phyloP scores from a whole-genome alignment of 352 stramenopile genomes.

The Globisporangium solare region DNA sequence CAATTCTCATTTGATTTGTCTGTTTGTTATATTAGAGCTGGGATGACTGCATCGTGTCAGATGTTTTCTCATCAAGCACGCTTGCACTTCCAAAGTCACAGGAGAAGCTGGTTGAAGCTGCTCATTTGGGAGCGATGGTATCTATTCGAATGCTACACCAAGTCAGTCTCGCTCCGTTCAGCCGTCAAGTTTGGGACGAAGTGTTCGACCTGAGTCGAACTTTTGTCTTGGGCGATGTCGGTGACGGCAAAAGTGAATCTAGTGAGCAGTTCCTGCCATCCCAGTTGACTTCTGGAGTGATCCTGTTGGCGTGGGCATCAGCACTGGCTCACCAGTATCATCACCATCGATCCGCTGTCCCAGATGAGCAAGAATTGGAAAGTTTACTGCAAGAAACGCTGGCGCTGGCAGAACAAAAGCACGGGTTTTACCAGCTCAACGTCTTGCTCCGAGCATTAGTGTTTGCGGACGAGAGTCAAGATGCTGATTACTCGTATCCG shows the following conservation, averaged over 20 bases:
- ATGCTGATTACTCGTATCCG: constrained; percentile 14
- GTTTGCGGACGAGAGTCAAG: constrained; percentile 23
- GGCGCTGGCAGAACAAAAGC: constrained; percentile 28
- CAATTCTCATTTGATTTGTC: neutral
- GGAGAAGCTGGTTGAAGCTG: constrained; percentile 14
- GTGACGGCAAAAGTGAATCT: constrained; percentile 8
- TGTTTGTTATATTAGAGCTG: constrained; percentile 15
- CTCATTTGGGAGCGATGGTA: constrained; percentile 32
- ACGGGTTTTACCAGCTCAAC: constrained; percentile 58
- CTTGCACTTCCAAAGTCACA: constrained; percentile 18
- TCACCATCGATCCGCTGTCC: constrained; percentile 5
- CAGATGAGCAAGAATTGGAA: constrained; percentile 20
- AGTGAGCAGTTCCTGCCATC: constrained; percentile 19
- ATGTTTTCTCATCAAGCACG: constrained; percentile 23
- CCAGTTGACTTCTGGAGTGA: constrained; percentile 22
- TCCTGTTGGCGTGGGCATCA: constrained; percentile 49
- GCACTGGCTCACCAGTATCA: constrained; percentile 43
- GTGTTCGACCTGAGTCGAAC: constrained; percentile 14
- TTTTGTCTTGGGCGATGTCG: constrained; percentile 32
- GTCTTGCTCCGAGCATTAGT: constrained; percentile 36
- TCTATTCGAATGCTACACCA: constrained; percentile 30
- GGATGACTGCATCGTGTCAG: constrained; percentile 26
- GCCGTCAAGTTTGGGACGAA: constrained; percentile 12
- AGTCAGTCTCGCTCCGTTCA: constrained; percentile 14
- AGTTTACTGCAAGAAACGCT: constrained; percentile 38